Conservation (phyloP, 176 grass and related monocot species). For the Melocanna baccifera region DNA sequence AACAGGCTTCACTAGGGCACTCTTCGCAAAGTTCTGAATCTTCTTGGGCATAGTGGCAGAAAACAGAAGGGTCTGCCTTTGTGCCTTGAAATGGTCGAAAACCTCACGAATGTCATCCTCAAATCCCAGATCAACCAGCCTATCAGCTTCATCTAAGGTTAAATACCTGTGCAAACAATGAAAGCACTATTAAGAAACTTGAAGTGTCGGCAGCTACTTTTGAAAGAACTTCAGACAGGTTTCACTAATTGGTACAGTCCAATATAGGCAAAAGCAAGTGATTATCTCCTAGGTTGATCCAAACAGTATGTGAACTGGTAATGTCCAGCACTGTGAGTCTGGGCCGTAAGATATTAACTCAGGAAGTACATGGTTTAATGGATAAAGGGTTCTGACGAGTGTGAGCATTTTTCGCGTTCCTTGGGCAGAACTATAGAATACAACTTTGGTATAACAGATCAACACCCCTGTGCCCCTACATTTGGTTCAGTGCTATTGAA, state of each 20-base stretch:
- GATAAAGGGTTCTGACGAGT: neutral
- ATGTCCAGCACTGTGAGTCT: neutral
- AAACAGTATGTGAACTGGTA: neutral
- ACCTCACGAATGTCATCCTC: constrained; percentile 97
- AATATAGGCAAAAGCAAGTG: neutral
- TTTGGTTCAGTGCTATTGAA: neutral
- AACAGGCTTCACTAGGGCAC: constrained; percentile 80
- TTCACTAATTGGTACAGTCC: neutral
- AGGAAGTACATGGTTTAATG: neutral
- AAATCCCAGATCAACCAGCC: constrained; percentile 91
- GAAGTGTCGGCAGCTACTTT: neutral
- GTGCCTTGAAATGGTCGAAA: constrained; percentile 90
- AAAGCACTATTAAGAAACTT: constrained; percentile 29
- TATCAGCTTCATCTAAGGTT: constrained; percentile 94
- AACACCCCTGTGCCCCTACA: neutral
- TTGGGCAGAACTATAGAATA: neutral
- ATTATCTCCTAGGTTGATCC: neutral
- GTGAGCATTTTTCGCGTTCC: neutral
- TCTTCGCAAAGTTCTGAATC: constrained; percentile 87
- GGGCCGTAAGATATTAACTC: neutral
- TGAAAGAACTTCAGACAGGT: neutral
- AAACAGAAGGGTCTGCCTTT: constrained; percentile 92
- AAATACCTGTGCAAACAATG: constrained; percentile 54
- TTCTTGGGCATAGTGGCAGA: constrained; percentile 98
- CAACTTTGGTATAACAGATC: neutral